These are phyloP conservation scores for Cicer arietinum DNA, from an alignment of 306 rosid species.

Conservation along the genomic window DNA sequence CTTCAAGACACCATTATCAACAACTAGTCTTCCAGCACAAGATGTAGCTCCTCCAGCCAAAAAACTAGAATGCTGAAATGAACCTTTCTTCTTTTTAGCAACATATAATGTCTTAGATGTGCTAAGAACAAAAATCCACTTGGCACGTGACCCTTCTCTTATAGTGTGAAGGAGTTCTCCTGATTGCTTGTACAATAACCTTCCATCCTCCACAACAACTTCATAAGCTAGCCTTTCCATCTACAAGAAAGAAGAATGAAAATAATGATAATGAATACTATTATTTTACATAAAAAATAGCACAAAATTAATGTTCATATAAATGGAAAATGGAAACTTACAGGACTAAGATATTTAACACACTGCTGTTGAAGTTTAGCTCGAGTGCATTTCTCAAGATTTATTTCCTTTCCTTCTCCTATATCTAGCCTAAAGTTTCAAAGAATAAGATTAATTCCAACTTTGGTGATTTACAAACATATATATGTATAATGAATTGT, in stretches of 20 bases:
- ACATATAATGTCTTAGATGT: conserved; percentile 71
- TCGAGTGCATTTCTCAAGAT: conserved; percentile 63
- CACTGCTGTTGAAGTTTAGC: conserved; percentile 83
- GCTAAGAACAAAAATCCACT: conserved; percentile 95
- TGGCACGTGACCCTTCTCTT: conserved; percentile 50
- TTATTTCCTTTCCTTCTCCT: conserved; percentile 84
- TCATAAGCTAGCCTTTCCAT: conserved; percentile 70
- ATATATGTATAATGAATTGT: neutral
- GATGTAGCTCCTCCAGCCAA: conserved; percentile 93
- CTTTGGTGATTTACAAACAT: neutral
- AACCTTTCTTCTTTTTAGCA: conserved; percentile 79
- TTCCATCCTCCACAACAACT: conserved; percentile 64
- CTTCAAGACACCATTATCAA: conserved; percentile 79
- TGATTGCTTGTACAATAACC: conserved; percentile 56
- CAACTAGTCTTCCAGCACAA: conserved; percentile 82
- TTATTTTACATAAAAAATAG: neutral
- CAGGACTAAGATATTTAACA: conserved; percentile 92
- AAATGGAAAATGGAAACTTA: conserved; percentile 44
- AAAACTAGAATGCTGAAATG: conserved; percentile 95
- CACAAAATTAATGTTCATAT: conserved; percentile 1
- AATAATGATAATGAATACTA: neutral
- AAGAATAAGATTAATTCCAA: conserved; percentile 30
- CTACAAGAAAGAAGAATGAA: conserved; percentile 46
- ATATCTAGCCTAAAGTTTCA: conserved; percentile 74
- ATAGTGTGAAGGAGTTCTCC: conserved; percentile 61